Percentiles rank a stretch among this genome's conserved stretches.
These are phyloP conservation scores for Eucalyptus curtisii DNA, from an alignment of 345 rosid genomes.

Conservation along the genomic window DNA sequence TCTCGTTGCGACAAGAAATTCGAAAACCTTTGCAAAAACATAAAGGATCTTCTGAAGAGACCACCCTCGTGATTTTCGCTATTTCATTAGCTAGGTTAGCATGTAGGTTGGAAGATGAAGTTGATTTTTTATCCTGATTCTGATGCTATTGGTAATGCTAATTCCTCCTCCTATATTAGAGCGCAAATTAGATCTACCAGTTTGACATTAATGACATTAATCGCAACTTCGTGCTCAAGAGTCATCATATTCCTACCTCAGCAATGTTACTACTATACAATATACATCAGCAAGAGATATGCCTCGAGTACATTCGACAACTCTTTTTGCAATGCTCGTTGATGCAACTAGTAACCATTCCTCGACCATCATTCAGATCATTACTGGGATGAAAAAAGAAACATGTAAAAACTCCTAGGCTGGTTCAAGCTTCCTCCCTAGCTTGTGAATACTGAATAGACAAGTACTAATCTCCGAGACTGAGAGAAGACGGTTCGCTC, in stretches of 20 bases:
- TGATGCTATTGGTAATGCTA: background rate
- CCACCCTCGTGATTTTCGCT: rapidly evolving
- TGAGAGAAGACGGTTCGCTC: background rate
- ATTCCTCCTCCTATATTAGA: background rate
- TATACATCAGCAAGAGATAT: background rate
- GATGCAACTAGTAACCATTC: background rate
- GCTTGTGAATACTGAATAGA: background rate
- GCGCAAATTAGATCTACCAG: background rate
- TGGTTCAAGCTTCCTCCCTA: background rate
- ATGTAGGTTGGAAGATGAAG: background rate
- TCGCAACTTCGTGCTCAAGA: background rate
- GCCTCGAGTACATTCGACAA: background rate
- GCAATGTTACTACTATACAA: background rate
- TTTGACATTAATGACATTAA: background rate
- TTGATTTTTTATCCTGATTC: background rate
- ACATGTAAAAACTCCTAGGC: background rate
- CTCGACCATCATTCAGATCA: too few relatives aligned
- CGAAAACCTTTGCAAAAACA: background rate
- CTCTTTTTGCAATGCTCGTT: background rate
- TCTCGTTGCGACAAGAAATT: background rate
- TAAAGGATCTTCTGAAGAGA: too few relatives aligned
- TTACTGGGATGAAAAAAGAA: too few relatives aligned
- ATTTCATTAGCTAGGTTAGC: background rate
- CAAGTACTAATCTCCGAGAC: background rate
- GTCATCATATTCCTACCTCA: background rate